Conservation (phyloP, 225 moss, liverwort and hornwort genomes). For the Takakia lepidozioides region DNA sequence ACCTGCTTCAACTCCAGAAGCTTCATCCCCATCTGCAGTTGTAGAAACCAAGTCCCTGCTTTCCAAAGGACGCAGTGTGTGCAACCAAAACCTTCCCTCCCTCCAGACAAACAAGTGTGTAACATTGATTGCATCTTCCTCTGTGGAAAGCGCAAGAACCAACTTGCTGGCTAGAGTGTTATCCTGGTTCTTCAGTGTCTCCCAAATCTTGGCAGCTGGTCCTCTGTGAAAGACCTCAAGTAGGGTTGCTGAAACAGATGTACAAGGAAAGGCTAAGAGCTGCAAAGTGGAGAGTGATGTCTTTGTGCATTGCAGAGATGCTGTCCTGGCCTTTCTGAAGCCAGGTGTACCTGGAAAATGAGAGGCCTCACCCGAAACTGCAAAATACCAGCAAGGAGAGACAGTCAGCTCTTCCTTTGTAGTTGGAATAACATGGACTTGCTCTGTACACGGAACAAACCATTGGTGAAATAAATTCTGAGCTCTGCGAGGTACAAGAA, state of each 20-base stretch:
- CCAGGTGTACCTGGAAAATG: conserved; percentile 23
- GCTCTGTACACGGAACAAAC: too few species aligned
- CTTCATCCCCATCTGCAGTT: conserved; percentile 1
- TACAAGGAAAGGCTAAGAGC: conserved; percentile 53
- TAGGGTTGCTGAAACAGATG: conserved; percentile 42
- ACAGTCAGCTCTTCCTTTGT: too few species aligned
- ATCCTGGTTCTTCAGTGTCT: conserved; percentile 32
- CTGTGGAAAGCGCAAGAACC: conserved; percentile 44
- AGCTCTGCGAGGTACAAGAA: too few species aligned
- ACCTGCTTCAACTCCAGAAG: too few species aligned
- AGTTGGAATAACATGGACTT: too few species aligned
- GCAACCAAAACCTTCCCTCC: conserved; percentile 56
- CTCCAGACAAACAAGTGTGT: conserved; percentile 59
- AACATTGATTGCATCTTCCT: conserved; percentile 33
- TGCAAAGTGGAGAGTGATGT: conserved; percentile 29
- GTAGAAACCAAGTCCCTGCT: neutral
- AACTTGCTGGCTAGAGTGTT: conserved; percentile 24
- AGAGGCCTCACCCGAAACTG: conserved; percentile 22
- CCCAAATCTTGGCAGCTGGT: conserved; percentile 43
- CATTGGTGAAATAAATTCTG: too few species aligned
- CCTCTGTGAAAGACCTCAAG: conserved; percentile 52
- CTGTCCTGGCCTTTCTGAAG: conserved; percentile 35
- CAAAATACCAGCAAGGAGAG: conserved; percentile 16
- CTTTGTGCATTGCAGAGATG: conserved; percentile 20
- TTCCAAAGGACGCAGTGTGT: conserved; percentile 20